Percentiles rank a stretch among this genome's conserved stretches.
Conservation (phyloP, 108 stramenopile genomes). For the Pseudonitzschia delicatissima region DNA sequence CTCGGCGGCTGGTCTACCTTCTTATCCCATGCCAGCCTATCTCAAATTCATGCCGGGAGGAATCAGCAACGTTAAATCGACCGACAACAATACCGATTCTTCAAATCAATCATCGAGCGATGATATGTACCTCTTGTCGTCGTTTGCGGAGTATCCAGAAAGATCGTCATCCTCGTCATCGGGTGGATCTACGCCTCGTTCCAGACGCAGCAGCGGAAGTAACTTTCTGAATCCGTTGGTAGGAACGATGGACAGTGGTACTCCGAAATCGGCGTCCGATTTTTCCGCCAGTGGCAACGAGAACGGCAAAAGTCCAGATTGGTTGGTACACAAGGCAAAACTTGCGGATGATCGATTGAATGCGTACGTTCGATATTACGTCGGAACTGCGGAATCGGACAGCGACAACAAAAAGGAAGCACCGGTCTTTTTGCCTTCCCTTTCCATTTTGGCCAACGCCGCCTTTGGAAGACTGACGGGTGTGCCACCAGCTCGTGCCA, state of each 20-base stretch:
- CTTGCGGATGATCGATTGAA: conserved; percentile 54
- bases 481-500: conserved; percentile 47
- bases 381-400: not conserved
- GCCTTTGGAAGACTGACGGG: conserved; percentile 75
- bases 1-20: not conserved
- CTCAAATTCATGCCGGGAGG: conserved; percentile 76
- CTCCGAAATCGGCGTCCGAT: too few relatives aligned
- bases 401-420: not conserved
- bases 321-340: conserved; percentile 47
- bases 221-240: not conserved
- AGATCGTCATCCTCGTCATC: not conserved
- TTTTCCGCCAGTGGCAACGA: conserved; percentile 8
- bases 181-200: not conserved
- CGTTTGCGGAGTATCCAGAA: not conserved
- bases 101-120: not conserved
- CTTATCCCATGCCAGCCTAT: conserved; percentile 70
- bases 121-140: not conserved
- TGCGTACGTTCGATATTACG: conserved; percentile 35
- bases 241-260: not conserved
- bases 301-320: conserved; percentile 9
- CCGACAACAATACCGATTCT: not conserved
- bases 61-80: conserved; percentile 11
- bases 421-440: conserved; percentile 62
- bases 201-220: not conserved
- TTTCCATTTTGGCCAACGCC: conserved; percentile 61